Evolutionary conservation across 2,329 filamentous ascomycete genomes (phyloP).

Genomic region (Coccinonectria pachysandricola): DNA sequence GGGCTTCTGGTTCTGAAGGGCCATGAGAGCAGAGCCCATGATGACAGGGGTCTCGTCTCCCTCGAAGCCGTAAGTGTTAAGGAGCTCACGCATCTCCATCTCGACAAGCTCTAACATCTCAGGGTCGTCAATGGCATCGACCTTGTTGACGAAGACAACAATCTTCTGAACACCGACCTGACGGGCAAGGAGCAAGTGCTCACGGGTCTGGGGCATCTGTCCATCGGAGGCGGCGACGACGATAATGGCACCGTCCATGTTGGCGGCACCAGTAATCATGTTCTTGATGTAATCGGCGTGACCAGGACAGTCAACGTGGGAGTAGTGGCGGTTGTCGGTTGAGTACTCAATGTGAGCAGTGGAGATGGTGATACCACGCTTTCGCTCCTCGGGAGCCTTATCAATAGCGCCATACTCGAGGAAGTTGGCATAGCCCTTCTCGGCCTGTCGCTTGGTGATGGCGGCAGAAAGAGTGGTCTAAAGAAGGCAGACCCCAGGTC

Average conservation of each 20-base stretch:
- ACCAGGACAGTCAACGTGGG: slow-evolving; percentile 98
- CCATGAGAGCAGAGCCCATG: slow-evolving; percentile 93
- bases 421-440: slow-evolving; percentile 89
- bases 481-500: too few relatives aligned
- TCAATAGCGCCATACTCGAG: slow-evolving; percentile 97
- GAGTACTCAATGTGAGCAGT: slow-evolving; percentile 98
- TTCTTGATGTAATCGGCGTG: slow-evolving; percentile 99
- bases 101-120: slow-evolving; percentile 99
- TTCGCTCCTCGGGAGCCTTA: slow-evolving; percentile 98
- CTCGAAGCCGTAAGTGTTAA: slow-evolving; percentile 88
- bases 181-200: slow-evolving; percentile 93
- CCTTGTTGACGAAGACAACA: slow-evolving; percentile 99
- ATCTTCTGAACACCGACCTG: slow-evolving; percentile 98
- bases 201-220: slow-evolving; percentile 98
- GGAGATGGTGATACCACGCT: slow-evolving; percentile 99
- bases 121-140: slow-evolving; percentile 92
- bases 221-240: slow-evolving; percentile 97
- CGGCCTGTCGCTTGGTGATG: slow-evolving; percentile 95
- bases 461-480: slow-evolving; percentile 96
- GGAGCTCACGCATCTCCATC: slow-evolving; percentile 99
- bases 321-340: slow-evolving; percentile 91
- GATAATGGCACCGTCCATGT: slow-evolving; percentile 98
- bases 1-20: slow-evolving; percentile 72
- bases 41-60: slow-evolving; percentile 96
- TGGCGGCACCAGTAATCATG: slow-evolving; percentile 99